Evolutionary conservation across 2,329 filamentous ascomycete species (phyloP), one percentile per base, ranked within the genome.

Genomic region (Metarhizium album): DNA sequence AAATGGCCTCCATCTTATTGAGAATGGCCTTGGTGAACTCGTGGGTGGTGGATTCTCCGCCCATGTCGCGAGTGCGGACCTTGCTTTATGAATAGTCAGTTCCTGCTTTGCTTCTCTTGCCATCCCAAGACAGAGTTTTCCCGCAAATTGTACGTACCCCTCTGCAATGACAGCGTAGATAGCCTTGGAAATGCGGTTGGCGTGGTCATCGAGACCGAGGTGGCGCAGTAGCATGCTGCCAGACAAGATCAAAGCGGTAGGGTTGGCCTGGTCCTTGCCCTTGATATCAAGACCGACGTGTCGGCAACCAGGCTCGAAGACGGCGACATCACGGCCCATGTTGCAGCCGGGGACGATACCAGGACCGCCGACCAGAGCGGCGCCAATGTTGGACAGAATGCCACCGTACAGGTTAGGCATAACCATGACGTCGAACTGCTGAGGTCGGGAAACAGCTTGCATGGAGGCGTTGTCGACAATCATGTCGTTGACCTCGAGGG

Each of bases 391-490:
- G 76, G 93, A 97, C 59, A 98, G 79, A 65, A 98, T 98, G 69
- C 91, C 90, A 72, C 91, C 91, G 81, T 97, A 97, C 67, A 97
- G 76, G 79, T 98, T 98, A 65, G 93, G 93, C 90, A 97, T 97
- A 71, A 98, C 93, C 85, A 98, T 88, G 64, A 98, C 93, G 70
- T 98, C 93, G 69, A 98, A 98, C 74, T 98, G 93, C 76, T 97
- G 93, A 56, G 93, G 93, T 60, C 83, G 81, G 60, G 88, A 90
- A 61, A 98, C 93, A 68, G 90, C 94, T 79, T 98, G 93, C 93
- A 98, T 98, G 66, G 88, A 95, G 65, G 93, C 93, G 74, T 98
- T 98, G 77, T 98, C 93, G 73, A 98, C 93, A 71, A 98, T 98
- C 91, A 98, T 96, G 76, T 98, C 93, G 78, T 94, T 94, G 68